Evolutionary conservation across 257 asterid genomes (phyloP).

Genomic region (Haberlea rhodopensis): DNA sequence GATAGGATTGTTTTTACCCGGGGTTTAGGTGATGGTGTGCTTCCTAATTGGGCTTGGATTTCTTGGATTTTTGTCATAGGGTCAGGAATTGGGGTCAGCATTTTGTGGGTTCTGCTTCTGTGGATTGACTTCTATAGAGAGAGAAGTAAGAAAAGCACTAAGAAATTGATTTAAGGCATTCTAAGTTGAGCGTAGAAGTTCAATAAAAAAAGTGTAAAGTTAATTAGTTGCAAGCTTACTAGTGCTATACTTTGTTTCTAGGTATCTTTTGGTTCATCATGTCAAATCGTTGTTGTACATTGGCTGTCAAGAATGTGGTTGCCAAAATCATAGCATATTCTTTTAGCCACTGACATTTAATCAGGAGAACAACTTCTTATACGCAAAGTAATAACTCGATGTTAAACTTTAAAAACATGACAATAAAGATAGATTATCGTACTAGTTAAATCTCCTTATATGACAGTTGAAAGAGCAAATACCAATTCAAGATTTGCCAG

Average conservation of each 20-base stretch:
- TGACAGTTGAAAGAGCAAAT: constrained; percentile 6
- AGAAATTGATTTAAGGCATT: constrained; percentile 37
- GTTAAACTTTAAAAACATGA: constrained; percentile 1
- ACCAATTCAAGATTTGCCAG: constrained; percentile 10
- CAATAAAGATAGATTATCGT: not conserved
- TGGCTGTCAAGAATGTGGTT: constrained; percentile 12
- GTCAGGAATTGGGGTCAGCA: constrained; percentile 51
- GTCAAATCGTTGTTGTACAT: not conserved
- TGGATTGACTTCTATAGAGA: constrained; percentile 51
- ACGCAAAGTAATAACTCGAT: constrained; percentile 5
- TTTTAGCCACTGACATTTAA: not conserved
- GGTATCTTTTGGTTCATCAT: constrained; percentile 12
- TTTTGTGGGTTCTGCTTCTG: constrained; percentile 62
- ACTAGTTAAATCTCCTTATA: not conserved
- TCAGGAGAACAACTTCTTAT: not conserved
- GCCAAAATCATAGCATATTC: not conserved
- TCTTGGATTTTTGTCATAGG: constrained; percentile 74
- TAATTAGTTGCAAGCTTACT: constrained; percentile 4
- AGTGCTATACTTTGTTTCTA: constrained; percentile 16
- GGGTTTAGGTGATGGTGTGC: constrained; percentile 32
- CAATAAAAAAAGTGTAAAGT: constrained; percentile 11
- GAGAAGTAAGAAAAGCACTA: constrained; percentile 35
- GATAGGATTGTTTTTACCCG: constrained; percentile 35
- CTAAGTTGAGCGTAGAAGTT: constrained; percentile 4
- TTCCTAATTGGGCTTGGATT: constrained; percentile 67